phyloP scores from a whole-genome alignment of 768 basidiomycete genomes.

The Leccinum rimulosum region DNA sequence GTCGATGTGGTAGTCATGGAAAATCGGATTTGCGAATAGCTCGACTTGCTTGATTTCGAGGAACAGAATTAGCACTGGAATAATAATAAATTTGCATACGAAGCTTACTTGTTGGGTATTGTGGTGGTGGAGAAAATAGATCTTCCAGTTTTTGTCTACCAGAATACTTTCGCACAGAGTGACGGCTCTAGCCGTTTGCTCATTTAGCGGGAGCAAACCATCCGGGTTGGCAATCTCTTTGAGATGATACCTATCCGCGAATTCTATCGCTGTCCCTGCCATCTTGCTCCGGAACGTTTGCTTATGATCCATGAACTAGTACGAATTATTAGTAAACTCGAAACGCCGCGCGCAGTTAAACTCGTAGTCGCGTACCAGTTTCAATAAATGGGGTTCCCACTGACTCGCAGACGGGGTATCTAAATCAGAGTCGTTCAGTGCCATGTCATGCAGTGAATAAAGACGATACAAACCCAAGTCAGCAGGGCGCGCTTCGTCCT shows the following conservation, averaged over 20 bases:
- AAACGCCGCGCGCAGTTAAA: neutral
- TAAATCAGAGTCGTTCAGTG: neutral
- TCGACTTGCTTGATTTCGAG: neutral
- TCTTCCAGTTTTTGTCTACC: neutral
- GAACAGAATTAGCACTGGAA: neutral
- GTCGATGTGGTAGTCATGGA: neutral
- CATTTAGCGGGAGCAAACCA: neutral
- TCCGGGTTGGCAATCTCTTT: neutral
- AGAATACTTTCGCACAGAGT: neutral
- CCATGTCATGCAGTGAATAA: too few relatives aligned
- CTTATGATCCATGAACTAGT: neutral
- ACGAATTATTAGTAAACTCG: neutral
- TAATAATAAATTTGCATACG: neutral
- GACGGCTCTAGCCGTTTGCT: neutral
- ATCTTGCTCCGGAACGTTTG: neutral
- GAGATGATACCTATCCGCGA: neutral
- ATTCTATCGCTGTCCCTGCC: neutral
- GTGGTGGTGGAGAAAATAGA: neutral
- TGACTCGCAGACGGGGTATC: neutral
- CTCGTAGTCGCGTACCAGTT: neutral
- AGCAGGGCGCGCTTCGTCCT: neutral
- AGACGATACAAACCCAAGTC: neutral
- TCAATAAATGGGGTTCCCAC: neutral
- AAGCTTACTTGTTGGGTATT: neutral
- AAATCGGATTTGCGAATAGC: neutral